Percentiles rank a stretch among this genome's conserved stretches.
Conservation (phyloP, 176 grass and related monocot species). For the Elymus sibiricus region DNA sequence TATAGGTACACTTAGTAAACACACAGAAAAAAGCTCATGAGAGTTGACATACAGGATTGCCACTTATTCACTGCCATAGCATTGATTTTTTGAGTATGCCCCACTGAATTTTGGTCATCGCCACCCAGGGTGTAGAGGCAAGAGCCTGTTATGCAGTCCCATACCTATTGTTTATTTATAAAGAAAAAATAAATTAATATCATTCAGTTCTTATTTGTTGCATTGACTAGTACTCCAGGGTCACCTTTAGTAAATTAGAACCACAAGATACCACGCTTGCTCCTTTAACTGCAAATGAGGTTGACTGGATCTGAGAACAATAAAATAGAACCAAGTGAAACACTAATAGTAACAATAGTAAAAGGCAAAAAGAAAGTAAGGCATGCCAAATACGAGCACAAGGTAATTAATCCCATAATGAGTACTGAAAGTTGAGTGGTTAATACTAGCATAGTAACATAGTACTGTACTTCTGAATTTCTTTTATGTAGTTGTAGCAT, state of each 20-base stretch:
- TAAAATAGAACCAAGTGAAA: conserved; percentile 16
- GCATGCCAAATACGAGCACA: neutral
- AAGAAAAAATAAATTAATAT: conserved; percentile 10
- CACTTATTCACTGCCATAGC: conserved; percentile 97
- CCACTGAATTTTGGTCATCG: conserved; percentile 61
- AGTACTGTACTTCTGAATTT: conserved; percentile 4
- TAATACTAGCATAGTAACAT: neutral
- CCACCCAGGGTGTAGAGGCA: conserved; percentile 88
- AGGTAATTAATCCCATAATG: neutral
- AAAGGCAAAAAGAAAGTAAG: neutral
- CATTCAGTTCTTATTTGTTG: neutral
- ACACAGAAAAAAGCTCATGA: conserved; percentile 9
- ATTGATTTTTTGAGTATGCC: conserved; percentile 85
- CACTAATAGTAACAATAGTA: conserved; percentile 14
- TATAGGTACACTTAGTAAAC: neutral
- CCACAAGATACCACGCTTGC: conserved; percentile 94
- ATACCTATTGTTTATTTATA: conserved; percentile 61
- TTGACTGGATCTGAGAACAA: conserved; percentile 68
- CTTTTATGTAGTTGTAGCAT: neutral
- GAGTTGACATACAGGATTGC: conserved; percentile 84
- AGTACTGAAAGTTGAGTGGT: conserved; percentile 19
- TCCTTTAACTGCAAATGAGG: conserved; percentile 97
- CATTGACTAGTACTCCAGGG: neutral
- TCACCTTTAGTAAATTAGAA: conserved; percentile 93
- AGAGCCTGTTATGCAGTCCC: conserved; percentile 98